Conservation (phyloP, 257 asterid species). For the Pogostemon cablin region DNA sequence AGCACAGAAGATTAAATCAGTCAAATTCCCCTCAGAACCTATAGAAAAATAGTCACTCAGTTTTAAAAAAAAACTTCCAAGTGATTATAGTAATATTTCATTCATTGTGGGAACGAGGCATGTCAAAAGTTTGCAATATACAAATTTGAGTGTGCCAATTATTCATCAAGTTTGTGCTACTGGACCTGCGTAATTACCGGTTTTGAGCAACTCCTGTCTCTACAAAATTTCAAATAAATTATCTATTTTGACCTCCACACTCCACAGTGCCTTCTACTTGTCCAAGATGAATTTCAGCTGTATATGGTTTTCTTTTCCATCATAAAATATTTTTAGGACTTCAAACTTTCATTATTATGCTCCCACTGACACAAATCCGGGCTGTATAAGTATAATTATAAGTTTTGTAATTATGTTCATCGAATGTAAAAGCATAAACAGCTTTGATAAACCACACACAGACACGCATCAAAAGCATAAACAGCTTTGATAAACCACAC, state of each 20-base stretch:
- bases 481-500: slow-evolving; percentile 2
- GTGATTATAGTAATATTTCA: slow-evolving; percentile 1
- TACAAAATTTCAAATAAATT: not conserved
- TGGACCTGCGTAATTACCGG: not conserved
- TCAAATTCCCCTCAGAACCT: not conserved
- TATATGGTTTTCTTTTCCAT: not conserved
- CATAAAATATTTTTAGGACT: slow-evolving; percentile 4
- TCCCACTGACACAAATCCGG: slow-evolving; percentile 21
- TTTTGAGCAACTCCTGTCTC: not conserved
- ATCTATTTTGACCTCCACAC: slow-evolving; percentile 7
- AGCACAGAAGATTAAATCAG: not conserved
- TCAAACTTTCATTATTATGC: not conserved
- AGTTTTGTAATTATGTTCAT: not conserved
- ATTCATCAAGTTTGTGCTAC: not conserved
- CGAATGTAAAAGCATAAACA: not conserved
- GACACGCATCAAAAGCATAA: not conserved
- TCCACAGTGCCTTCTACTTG: not conserved
- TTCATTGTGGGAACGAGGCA: slow-evolving; percentile 1
- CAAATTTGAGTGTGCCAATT: not conserved
- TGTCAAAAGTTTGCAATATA: slow-evolving; percentile 1
- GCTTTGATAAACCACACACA: slow-evolving; percentile 1
- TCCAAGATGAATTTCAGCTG: slow-evolving; percentile 7
- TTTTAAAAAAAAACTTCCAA: slow-evolving; percentile 20
- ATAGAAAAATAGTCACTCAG: not conserved
- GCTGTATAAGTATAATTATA: not conserved